These are phyloP conservation scores for Helichrysum umbraculigerum DNA, from an alignment of 129 eudicot genomes.

Conservation along the genomic window DNA sequence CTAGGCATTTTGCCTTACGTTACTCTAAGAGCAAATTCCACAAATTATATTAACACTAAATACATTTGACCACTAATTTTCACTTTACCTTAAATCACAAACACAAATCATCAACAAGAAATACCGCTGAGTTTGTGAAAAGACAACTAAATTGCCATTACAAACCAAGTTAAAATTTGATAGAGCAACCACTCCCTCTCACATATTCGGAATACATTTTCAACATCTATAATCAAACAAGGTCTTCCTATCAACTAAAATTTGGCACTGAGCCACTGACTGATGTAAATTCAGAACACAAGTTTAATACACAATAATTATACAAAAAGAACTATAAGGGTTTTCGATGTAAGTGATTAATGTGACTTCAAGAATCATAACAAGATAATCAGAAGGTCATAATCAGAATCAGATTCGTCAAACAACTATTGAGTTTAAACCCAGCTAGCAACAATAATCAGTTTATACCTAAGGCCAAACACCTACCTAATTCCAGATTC, in stretches of 20 bases:
- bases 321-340: background rate
- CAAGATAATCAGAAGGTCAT: background rate
- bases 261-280: background rate
- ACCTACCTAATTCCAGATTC: background rate
- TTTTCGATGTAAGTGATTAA: too few relatives aligned
- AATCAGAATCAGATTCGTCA: background rate
- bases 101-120: background rate
- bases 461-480: background rate
- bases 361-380: slow-evolving; percentile 5
- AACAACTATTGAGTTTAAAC: background rate
- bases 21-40: background rate
- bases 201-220: background rate
- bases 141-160: background rate
- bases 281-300: background rate
- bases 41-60: background rate
- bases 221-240: slow-evolving; percentile 9
- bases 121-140: background rate
- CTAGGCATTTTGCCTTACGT: slow-evolving; percentile 2
- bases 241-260: background rate
- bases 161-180: background rate
- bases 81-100: too few relatives aligned
- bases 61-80: background rate
- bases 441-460: slow-evolving; percentile 1
- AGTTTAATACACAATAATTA: background rate
- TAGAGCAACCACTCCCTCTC: background rate